Conservation (phyloP, 129 eudicot genomes). For the Helichrysum umbraculigerum region DNA sequence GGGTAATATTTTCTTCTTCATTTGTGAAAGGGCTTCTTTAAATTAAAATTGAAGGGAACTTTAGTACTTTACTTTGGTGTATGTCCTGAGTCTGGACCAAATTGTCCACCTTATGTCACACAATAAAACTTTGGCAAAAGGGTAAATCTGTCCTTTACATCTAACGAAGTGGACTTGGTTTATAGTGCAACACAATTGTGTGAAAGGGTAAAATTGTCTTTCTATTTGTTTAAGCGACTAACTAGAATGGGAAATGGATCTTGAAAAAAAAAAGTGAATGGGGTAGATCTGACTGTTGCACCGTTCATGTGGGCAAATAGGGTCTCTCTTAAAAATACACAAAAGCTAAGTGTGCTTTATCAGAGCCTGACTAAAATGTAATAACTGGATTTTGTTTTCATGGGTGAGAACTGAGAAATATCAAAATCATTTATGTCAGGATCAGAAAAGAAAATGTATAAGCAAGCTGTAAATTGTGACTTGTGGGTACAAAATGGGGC, state of each 20-base stretch:
- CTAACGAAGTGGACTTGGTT: background rate
- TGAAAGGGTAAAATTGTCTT: background rate
- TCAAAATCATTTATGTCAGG: constrained; percentile 28
- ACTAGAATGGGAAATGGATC: constrained; percentile 1
- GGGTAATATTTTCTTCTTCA: background rate
- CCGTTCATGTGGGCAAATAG: constrained; percentile 14
- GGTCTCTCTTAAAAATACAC: constrained; percentile 4
- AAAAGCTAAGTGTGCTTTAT: constrained; percentile 14
- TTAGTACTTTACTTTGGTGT: background rate
- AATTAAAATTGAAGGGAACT: background rate
- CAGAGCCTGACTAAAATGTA: constrained; percentile 12
- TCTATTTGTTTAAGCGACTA: background rate
- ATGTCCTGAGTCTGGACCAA: background rate
- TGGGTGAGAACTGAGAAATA: constrained; percentile 27
- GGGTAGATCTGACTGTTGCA: background rate
- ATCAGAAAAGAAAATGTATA: constrained; percentile 21
- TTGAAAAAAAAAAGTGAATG: background rate
- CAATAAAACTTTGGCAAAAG: background rate
- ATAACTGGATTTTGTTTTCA: constrained; percentile 16
- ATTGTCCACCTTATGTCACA: background rate
- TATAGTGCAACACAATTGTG: background rate
- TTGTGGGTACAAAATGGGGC: constrained; percentile 20
- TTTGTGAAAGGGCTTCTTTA: background rate
- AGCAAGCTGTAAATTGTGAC: constrained; percentile 36
- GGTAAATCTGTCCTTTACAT: background rate